phyloP scores from a whole-genome alignment of 2,329 filamentous ascomycete genomes.

The Ophiocordyceps camponoti-saundersi region DNA sequence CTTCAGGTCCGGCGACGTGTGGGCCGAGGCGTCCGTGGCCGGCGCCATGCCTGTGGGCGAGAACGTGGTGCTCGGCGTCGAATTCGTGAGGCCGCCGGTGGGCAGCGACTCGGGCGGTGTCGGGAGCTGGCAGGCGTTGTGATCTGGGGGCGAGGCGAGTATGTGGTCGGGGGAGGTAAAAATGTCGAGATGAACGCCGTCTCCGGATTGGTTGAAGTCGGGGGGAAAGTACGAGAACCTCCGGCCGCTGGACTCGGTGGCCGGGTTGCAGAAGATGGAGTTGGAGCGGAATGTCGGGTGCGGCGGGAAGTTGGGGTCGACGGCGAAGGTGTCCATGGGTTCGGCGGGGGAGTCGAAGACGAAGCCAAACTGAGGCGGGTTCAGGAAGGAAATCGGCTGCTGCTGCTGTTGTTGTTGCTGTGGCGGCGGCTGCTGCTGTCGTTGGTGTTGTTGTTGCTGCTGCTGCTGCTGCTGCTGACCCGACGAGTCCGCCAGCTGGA shows the following conservation, averaged over 20 bases:
- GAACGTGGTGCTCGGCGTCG: conserved; percentile 14
- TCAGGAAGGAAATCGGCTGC: conserved; percentile 21
- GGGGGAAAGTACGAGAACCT: conserved; percentile 49
- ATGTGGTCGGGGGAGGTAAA: conserved; percentile 12
- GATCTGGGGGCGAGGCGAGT: conserved; percentile 11
- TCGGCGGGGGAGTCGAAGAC: conserved; percentile 40
- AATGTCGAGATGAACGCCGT: conserved; percentile 15
- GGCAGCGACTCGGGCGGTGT: conserved; percentile 27
- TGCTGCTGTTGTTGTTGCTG: conserved; percentile 7
- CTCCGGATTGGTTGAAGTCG: conserved; percentile 23
- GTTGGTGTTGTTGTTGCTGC: conserved; percentile 6
- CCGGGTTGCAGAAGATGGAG: conserved; percentile 46
- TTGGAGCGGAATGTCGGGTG: conserved; percentile 46
- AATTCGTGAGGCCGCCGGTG: conserved; percentile 11
- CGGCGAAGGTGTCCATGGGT: conserved; percentile 28
- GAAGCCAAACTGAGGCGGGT: conserved; percentile 38
- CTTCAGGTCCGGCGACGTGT: conserved; percentile 1
- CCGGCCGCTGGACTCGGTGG: conserved; percentile 34
- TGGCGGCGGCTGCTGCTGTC: conserved; percentile 6
- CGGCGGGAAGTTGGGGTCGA: conserved; percentile 23
- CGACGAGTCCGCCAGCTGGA: background rate
- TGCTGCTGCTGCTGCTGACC: conserved; percentile 5
- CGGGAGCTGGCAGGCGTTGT: conserved; percentile 18
- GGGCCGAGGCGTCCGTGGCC: conserved; percentile 11
- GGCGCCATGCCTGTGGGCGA: conserved; percentile 20